A percentile compares a stretch with the other conserved stretches of the same genome.
Evolutionary conservation across 106 monocot genomes (phyloP).

Genomic region (Dactylorhiza incarnata): DNA sequence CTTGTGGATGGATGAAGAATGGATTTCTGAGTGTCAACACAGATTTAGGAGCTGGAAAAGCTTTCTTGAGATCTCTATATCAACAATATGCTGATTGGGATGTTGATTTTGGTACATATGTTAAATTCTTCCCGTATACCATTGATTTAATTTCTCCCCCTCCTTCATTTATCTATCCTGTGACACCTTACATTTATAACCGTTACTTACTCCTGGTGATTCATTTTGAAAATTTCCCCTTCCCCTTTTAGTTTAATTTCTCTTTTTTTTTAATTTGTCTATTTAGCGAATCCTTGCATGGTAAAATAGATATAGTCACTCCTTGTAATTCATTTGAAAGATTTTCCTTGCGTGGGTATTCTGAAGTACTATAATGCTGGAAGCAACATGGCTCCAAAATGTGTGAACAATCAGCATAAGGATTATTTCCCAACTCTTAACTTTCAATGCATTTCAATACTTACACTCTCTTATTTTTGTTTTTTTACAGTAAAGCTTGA

Average conservation of each 20-base stretch:
- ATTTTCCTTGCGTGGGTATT: neutral
- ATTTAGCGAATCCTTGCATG: no score
- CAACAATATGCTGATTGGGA: slow-evolving; percentile 87
- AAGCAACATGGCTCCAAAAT: neutral
- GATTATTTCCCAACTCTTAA: neutral
- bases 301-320: no score
- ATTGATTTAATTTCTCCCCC: neutral
- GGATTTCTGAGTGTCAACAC: slow-evolving; percentile 97
- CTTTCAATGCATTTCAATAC: neutral
- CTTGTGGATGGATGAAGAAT: slow-evolving; percentile 78
- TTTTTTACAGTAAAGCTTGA: slow-evolving; percentile 81
- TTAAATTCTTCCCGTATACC: neutral
- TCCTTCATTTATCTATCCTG: neutral
- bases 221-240: no score
- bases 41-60: slow-evolving; percentile 57
- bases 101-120: slow-evolving; percentile 84
- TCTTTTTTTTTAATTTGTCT: no score
- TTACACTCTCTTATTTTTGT: slow-evolving; percentile 1
- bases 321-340: neutral
- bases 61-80: slow-evolving; percentile 82
- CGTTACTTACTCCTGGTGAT: neutral
- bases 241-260: no score
- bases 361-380: neutral
- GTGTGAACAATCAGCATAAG: neutral
- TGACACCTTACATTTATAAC: neutral